These are phyloP conservation scores for Domatiomyces globalis DNA, from an alignment of 2,329 filamentous ascomycete genomes.

Conservation along the genomic window DNA sequence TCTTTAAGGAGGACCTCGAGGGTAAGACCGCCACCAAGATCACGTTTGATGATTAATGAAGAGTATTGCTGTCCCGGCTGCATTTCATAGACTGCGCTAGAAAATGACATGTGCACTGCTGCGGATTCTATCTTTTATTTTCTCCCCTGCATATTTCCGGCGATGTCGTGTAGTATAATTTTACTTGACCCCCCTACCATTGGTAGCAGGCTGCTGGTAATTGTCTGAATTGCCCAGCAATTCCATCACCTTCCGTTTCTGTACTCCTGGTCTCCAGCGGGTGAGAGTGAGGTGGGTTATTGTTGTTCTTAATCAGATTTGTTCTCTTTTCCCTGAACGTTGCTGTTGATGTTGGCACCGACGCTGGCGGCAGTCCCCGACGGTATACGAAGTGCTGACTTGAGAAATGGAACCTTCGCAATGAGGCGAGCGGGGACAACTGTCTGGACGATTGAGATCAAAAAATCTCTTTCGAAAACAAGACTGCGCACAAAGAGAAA, in stretches of 20 bases:
- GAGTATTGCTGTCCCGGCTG: background rate
- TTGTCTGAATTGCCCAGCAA: background rate
- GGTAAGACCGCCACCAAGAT: slow-evolving; percentile 82
- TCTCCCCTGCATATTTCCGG: slow-evolving; percentile 10
- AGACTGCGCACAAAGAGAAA: slow-evolving; percentile 4
- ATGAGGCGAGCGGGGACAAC: slow-evolving; percentile 14
- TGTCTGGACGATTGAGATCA: slow-evolving; percentile 9
- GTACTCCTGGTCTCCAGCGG: background rate
- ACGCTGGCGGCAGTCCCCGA: background rate
- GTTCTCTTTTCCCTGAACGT: background rate
- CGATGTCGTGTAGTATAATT: background rate
- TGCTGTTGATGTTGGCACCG: background rate
- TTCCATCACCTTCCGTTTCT: background rate
- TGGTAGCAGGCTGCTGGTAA: background rate
- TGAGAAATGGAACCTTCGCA: slow-evolving; percentile 20
- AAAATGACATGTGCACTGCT: background rate
- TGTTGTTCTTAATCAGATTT: background rate
- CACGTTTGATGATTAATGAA: slow-evolving; percentile 53
- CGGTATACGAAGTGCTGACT: slow-evolving; percentile 7
- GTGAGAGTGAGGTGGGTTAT: background rate
- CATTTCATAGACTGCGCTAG: background rate
- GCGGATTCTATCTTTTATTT: background rate
- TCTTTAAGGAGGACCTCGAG: slow-evolving; percentile 80
- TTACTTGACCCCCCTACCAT: background rate
- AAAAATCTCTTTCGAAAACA: slow-evolving; percentile 12